phyloP scores from a whole-genome alignment of 2,329 filamentous ascomycete genomes.

The Hyphodiscus sp. region DNA sequence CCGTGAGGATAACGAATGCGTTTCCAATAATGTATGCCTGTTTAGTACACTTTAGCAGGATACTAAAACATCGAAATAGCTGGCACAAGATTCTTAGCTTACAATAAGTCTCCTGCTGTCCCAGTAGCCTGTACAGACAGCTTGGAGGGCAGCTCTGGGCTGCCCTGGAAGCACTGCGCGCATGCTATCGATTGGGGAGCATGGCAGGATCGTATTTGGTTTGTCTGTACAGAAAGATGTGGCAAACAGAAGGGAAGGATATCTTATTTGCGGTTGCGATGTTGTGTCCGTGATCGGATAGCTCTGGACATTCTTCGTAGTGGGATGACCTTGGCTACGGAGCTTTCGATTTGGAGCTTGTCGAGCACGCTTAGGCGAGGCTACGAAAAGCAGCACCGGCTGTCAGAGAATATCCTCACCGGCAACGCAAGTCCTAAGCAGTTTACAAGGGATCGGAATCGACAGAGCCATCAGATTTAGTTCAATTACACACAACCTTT shows the following conservation, averaged over 20 bases:
- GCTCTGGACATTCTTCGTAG: background rate
- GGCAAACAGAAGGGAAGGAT: background rate
- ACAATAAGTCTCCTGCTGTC: constrained; percentile 67
- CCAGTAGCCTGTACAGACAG: constrained; percentile 69
- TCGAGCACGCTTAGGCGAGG: background rate
- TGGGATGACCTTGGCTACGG: background rate
- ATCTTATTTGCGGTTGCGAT: background rate
- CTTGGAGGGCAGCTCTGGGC: constrained; percentile 71
- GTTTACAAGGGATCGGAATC: background rate
- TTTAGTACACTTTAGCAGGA: constrained; percentile 9
- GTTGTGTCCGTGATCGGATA: background rate
- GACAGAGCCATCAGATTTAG: background rate
- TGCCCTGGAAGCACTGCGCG: constrained; percentile 73
- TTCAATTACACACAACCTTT: background rate
- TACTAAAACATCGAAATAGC: background rate
- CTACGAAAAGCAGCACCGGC: background rate
- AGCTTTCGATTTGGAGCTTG: background rate
- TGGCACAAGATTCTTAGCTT: constrained; percentile 30
- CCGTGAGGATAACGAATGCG: constrained; percentile 76
- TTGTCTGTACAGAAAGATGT: background rate
- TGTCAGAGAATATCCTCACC: background rate
- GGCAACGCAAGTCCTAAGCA: too few species aligned
- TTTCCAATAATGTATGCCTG: constrained; percentile 87
- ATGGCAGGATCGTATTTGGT: constrained; percentile 10
- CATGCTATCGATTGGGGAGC: constrained; percentile 45